Evolutionary conservation across 768 basidiomycete species (phyloP), one percentile per base, ranked within the genome.

Genomic region (Tremella fuciformis): DNA sequence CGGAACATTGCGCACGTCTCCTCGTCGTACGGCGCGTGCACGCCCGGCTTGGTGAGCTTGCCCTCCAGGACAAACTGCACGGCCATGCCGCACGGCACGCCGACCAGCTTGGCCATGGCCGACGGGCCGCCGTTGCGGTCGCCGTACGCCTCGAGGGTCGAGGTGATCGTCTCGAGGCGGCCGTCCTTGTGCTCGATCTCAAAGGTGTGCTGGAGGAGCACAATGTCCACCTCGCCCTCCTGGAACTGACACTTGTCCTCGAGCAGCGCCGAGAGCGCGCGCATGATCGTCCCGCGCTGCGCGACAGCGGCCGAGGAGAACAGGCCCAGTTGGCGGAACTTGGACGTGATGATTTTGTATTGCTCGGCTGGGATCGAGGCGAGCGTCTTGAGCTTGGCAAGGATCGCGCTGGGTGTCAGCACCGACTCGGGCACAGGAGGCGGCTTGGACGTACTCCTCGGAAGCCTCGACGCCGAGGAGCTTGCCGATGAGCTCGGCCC

Each of bases 131-230:
- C 72, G 29, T 63, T 78, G 72, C 51, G 85, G 53, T 82, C 83
- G 38, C 93, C 94, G 70, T 93, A 96, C 52, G 83, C 84, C 77
- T 96, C 90, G 18, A 97, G 82, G 8, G 93, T 92, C 48, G 92
- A 90, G 1, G 94, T 97, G 69, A 90, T 79, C 25, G 84, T 91
- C 80, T 92, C 84, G 87, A 88, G 22, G 1, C 21, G 82, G 48
- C 94, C 92, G 70, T 97, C 90, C 34, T 83, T 81, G 84, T 88
- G 88, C 74, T 92, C 86, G 38, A 98, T 86, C 67, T 90, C 79
- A 75, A 99, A 98, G 81, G 93, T 94, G 84, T 99, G 94, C 79
- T 97, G 94, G 54, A 99, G 85, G 86, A 98, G 90, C 60, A 99
- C 89, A 60, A 98, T 84, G 77, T 99, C 94, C 11, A 90, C 86